Base-by-base conservation (phyloP, 2,329 filamentous ascomycete genomes). In the Didymella pinodella region DNA sequence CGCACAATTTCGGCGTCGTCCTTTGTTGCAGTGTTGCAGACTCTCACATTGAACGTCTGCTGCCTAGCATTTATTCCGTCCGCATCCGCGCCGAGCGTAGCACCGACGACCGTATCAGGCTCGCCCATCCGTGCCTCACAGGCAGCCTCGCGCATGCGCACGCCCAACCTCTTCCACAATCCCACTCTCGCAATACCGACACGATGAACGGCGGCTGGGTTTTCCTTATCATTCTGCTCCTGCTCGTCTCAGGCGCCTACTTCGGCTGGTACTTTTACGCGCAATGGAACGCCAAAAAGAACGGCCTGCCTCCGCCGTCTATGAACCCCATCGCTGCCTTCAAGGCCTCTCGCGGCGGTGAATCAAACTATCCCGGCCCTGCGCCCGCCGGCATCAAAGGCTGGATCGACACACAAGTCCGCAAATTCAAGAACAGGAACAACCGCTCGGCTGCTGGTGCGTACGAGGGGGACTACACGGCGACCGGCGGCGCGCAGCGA, bases 321-420 rank as follows among this genome's bases (percentile, higher is more conserved):
- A 78, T 90, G 57, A 86, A 93, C 71, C 91, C 91, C 51, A 78
- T 90, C 53, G 85, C 92, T 67, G 91, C 91, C 53, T 94, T 93
- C 83, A 78, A 80, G 63, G 66, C 67, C 60, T 62, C 64, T 52
- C 59, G 59, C 49, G 62, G 65, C 54, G 64, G 60, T 47, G 61
- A 65, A 7, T 79, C 79, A 47, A 79, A 79, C 77, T 85, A 74
- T 79, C 68, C 68, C 0, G 84, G 76, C 74, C 88, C 66, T 77
- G 87, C 62, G 71, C 75, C 85, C 7, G 83, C 86, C 65, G 90
- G 91, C 66, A 78, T 93, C 59, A 75, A 85, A 60, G 90, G 89
- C 73, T 95, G 91, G 90, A 74, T 95, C 77, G 86, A 85, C 71
- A 85, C 89, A 73, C 87, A 88, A 66, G 73, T 90, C 63, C 81